Conservation (phyloP, 2,329 filamentous ascomycete genomes). For the Ophiostoma pallidulum region DNA sequence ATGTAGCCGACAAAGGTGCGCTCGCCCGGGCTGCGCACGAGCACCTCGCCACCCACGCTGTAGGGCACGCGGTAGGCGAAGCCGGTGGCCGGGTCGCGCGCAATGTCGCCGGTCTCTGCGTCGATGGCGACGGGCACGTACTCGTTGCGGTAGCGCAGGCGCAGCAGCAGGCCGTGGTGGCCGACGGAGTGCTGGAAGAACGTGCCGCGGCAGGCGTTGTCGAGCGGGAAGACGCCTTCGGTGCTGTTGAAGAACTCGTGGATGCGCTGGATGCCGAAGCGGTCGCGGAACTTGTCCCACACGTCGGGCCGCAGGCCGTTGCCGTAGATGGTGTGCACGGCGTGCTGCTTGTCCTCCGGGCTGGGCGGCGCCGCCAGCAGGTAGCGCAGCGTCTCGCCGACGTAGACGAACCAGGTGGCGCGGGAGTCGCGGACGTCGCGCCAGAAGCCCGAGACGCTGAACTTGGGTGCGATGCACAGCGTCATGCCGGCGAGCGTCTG, state of each 20-base stretch:
- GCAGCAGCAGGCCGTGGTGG: conserved; percentile 56
- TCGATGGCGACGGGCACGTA: conserved; percentile 62
- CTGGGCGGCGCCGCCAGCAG: conserved; percentile 57
- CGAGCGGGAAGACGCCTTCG: conserved; percentile 56
- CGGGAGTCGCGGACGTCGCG: conserved; percentile 56
- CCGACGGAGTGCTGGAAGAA: conserved; percentile 57
- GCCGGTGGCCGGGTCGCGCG: conserved; percentile 56
- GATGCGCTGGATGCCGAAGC: conserved; percentile 54
- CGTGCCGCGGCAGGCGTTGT: conserved; percentile 51
- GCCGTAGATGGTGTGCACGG: conserved; percentile 50
- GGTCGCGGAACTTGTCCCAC: conserved; percentile 54
- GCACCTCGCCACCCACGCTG: conserved; percentile 63
- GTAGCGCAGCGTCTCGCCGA: conserved; percentile 69
- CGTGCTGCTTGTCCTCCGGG: conserved; percentile 50
- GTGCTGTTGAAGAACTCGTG: conserved; percentile 71
- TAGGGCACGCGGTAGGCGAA: conserved; percentile 55
- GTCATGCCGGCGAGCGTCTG: conserved; percentile 45
- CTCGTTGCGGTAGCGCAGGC: conserved; percentile 41
- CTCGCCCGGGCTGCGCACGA: conserved; percentile 51
- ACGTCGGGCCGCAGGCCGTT: conserved; percentile 62
- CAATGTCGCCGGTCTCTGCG: conserved; percentile 56
- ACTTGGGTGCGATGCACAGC: conserved; percentile 55
- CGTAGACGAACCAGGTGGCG: conserved; percentile 65
- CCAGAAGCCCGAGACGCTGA: conserved; percentile 65
- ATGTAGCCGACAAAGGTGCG: conserved; percentile 60